Base-by-base conservation (phyloP, 1,284 basidiomycete genomes). In the Apiotrichum akiyoshidainum region DNA sequence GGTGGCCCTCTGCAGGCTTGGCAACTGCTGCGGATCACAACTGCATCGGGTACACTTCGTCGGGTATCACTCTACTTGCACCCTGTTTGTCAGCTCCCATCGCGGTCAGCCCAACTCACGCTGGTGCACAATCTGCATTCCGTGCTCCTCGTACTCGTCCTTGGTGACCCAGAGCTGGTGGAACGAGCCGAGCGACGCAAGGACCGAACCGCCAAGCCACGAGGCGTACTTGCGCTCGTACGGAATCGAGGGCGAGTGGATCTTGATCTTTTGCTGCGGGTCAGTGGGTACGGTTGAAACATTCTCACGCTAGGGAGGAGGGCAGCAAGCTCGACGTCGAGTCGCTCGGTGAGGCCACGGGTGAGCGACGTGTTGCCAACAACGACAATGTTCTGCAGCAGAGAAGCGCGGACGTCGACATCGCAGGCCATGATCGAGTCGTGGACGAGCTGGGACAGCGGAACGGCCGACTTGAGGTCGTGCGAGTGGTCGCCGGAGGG, bases 141-240 rank as follows among this genome's bases (percentile, higher is more conserved):
- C 78, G 61, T 77, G 77, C 71, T 66, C 67, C 47, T 68, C 58
- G 53, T 73, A 73, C 46, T 69, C 67, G 22, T 70, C 66, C 60
- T 68, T 60, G 6, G 57, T 65, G 35, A 73, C 67, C 51, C 63
- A 59, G 11, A 58, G 68, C 62, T 71, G 71, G 58, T 98, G 93
- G 84, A 97, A 98, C 16, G 92, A 95, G 33, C 94, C 94, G 70
- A 97, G 79, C 70, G 89, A 92, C 0, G 89, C 92, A 55, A 97
- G 81, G 65, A 97, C 93, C 65, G 89, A 92, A 31, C 93, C 93
- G 17, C 93, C 93, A 10, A 98, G 81, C 94, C 94, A 98, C 17
- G 87, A 87, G 13, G 90, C 88, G 73, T 90, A 95, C 60, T 88
- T 84, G 50, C 93, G 84, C 76, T 97, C 93, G 55, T 87, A 83